A percentile compares a stretch with the other conserved stretches of the same genome.
Evolutionary conservation across 371 early-diverging fungal genomes (phyloP).

Genomic region (Mortierella sp.): DNA sequence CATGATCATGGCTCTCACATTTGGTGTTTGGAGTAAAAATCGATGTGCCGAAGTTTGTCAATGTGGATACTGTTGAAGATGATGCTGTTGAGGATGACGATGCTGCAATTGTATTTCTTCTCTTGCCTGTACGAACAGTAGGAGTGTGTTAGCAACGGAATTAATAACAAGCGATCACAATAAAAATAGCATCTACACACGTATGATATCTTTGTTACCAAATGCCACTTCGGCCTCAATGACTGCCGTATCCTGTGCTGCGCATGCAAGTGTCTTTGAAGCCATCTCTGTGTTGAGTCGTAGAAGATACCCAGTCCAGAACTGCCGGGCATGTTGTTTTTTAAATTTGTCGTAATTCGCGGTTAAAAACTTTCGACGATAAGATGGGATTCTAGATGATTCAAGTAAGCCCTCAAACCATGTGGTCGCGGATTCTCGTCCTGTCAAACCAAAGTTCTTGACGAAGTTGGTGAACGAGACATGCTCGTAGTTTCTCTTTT

Average conservation of each 20-base stretch:
- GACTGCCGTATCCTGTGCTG: conserved; percentile 25
- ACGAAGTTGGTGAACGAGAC: conserved; percentile 26
- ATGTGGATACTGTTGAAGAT: conserved; percentile 4
- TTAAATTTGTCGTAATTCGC: conserved; percentile 9
- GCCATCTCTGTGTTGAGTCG: conserved; percentile 10
- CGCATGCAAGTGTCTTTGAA: conserved; percentile 17
- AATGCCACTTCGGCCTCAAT: conserved; percentile 23
- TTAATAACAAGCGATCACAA: conserved; percentile 11
- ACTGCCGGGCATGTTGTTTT: conserved; percentile 14
- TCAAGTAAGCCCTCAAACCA: conserved; percentile 19
- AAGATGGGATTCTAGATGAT: conserved; percentile 8
- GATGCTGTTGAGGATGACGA: conserved; percentile 10
- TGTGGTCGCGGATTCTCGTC: conserved; percentile 24
- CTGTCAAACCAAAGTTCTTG: conserved; percentile 11
- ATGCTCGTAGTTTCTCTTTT: conserved; percentile 20
- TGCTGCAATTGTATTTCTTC: conserved; percentile 12
- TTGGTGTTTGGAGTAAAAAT: background rate
- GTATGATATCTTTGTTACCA: conserved; percentile 17
- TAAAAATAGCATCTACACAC: conserved; percentile 1
- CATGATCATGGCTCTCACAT: background rate
- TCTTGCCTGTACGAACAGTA: conserved; percentile 17
- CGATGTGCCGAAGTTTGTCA: background rate
- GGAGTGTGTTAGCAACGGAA: conserved; percentile 4
- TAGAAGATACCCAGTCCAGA: conserved; percentile 18
- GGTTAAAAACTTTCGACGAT: conserved; percentile 11